A percentile compares a stretch with the other conserved stretches of the same genome.
Evolutionary conservation across 2,329 filamentous ascomycete species (phyloP).

Genomic region (Colletotrichum cuscutae): DNA sequence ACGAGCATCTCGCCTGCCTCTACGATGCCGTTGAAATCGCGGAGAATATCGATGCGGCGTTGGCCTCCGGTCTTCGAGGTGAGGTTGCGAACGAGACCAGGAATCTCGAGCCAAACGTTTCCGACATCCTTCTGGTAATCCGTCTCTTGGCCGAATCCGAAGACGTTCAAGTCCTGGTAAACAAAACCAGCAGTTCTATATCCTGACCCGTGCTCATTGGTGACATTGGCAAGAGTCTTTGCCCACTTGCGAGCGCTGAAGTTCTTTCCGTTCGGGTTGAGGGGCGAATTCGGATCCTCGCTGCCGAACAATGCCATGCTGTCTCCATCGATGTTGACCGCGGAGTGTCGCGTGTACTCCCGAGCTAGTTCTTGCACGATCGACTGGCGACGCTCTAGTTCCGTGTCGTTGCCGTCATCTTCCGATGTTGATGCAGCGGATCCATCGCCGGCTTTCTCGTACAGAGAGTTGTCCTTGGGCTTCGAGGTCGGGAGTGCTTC

Average conservation of each 20-base stretch:
- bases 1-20: slow-evolving; percentile 66
- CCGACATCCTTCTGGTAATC: slow-evolving; percentile 56
- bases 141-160: slow-evolving; percentile 52
- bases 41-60: slow-evolving; percentile 58
- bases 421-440: slow-evolving; percentile 17
- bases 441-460: neutral
- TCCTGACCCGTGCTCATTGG: slow-evolving; percentile 39
- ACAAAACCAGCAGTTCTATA: slow-evolving; percentile 46
- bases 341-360: slow-evolving; percentile 37
- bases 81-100: slow-evolving; percentile 41
- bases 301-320: slow-evolving; percentile 40
- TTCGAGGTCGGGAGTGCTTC: neutral
- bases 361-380: slow-evolving; percentile 39
- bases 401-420: slow-evolving; percentile 30
- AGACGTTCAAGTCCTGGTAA: slow-evolving; percentile 55
- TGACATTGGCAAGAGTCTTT: slow-evolving; percentile 40
- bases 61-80: slow-evolving; percentile 44
- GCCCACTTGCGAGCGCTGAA: slow-evolving; percentile 59
- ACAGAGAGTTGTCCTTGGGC: neutral
- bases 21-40: slow-evolving; percentile 61
- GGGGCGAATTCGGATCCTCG: slow-evolving; percentile 51
- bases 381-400: slow-evolving; percentile 36
- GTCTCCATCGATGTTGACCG: slow-evolving; percentile 37
- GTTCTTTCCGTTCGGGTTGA: slow-evolving; percentile 59
- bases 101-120: slow-evolving; percentile 45